phyloP scores from a whole-genome alignment of 192 early-diverging fungal genomes.

The Backusella parvicylindrica region DNA sequence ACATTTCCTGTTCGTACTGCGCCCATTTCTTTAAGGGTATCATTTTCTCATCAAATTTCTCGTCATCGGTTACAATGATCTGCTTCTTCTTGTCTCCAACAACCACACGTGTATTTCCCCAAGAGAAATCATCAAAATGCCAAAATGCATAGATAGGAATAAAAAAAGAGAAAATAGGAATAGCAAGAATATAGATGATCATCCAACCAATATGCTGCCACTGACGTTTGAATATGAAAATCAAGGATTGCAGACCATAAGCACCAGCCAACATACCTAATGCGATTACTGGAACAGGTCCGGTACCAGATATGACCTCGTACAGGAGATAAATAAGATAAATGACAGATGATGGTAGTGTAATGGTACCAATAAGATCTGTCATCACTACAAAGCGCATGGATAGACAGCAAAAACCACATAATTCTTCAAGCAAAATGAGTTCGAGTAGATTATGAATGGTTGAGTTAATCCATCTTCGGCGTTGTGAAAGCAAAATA shows the following conservation, averaged over 20 bases:
- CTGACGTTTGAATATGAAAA: conserved; percentile 75
- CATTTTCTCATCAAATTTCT: conserved; percentile 69
- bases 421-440: conserved; percentile 86
- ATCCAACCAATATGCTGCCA: conserved; percentile 87
- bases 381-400: conserved; percentile 96
- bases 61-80: conserved; percentile 54
- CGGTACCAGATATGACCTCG: conserved; percentile 46
- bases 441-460: conserved; percentile 98
- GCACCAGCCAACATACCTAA: conserved; percentile 81
- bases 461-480: conserved; percentile 99
- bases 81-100: conserved; percentile 57
- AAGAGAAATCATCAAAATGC: conserved; percentile 99
- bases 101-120: conserved; percentile 72
- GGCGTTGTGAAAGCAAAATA: conserved; percentile 95
- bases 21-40: conserved; percentile 73
- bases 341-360: conserved; percentile 85
- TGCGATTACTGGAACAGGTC: conserved; percentile 74
- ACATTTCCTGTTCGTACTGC: conserved; percentile 59
- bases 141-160: conserved; percentile 84
- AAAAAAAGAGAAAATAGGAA: conserved; percentile 69
- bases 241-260: conserved; percentile 87
- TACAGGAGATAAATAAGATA: conserved; percentile 88
- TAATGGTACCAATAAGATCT: conserved; percentile 89
- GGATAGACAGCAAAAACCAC: conserved; percentile 95
- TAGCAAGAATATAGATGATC: conserved; percentile 77